Evolutionary conservation across 2,329 filamentous ascomycete species (phyloP), one percentile per base, ranked within the genome.

Genomic region (Xylariaceae sp.): DNA sequence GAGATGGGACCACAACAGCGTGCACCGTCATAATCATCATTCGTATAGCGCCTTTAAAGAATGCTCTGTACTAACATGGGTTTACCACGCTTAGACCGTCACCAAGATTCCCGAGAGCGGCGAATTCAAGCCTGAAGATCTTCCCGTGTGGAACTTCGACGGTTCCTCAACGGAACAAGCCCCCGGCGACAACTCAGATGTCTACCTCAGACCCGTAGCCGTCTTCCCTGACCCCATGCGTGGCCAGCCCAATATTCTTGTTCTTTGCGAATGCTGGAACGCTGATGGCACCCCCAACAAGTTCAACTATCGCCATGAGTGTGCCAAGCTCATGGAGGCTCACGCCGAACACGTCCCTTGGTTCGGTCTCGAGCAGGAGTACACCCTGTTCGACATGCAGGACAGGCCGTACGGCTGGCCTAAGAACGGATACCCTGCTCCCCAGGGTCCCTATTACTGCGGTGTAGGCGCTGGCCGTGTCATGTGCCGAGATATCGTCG

Each of bases 301-400:
- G 75, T 97, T 83, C 87, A 99, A 99, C 87, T 89, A 86, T 85
- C 89, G 94, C 62, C 87, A 96, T 71, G 92, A 97, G 67, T 87
- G 85, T 66, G 83, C 83, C 68, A 87, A 94, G 72, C 79, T 96
- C 64, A 95, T 97, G 89, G 84, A 94, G 72, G 81, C 85, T 56
- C 85, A 96, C 72, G 85, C 85, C 70, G 77, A 83, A 50, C 86
- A 92, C 65, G 80, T 87, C 70, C 91, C 94, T 67, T 97, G 92
- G 94, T 99, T 97, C 74, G 94, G 94, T 74, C 85, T 99, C 15
- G 92, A 96, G 71, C 92, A 97, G 71, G 92, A 97, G 74, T 97
- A 97, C 82, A 97, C 90, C 53, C 85, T 95, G 41, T 86, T 97
- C 62, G 91, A 92, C 67, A 75, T 84, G 61, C 82, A 86, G 62